Percentiles rank a stretch among this genome's conserved stretches.
phyloP scores from a whole-genome alignment of 139 green algal genomes.

The Picochlorum sp. region DNA sequence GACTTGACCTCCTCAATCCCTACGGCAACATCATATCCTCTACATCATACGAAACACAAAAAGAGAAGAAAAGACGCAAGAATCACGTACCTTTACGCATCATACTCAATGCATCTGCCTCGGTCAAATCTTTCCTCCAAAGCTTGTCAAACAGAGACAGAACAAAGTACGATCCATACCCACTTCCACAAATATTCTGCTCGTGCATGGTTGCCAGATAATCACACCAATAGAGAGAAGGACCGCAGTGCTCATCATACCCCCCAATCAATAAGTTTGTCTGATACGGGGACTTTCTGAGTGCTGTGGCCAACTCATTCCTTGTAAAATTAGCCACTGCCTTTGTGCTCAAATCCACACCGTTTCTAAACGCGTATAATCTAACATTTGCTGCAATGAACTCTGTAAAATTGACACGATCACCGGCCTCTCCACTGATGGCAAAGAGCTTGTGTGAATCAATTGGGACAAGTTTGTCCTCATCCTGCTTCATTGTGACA shows the following conservation, averaged over 20 bases:
- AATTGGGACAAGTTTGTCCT: slow-evolving; percentile 64
- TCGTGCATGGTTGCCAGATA: slow-evolving; percentile 97
- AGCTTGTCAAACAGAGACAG: slow-evolving; percentile 93
- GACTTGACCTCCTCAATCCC: slow-evolving; percentile 73
- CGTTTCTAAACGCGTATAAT: slow-evolving; percentile 86
- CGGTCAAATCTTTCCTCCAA: slow-evolving; percentile 79
- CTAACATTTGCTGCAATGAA: slow-evolving; percentile 86
- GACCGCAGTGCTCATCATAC: slow-evolving; percentile 73
- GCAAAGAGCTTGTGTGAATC: slow-evolving; percentile 87
- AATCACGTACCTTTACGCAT: slow-evolving; percentile 60
- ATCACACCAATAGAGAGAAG: slow-evolving; percentile 94
- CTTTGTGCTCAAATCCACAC: slow-evolving; percentile 68
- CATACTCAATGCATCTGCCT: slow-evolving; percentile 82
- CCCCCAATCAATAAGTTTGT: slow-evolving; percentile 92
- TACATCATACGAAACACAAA: neutral
- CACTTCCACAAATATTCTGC: slow-evolving; percentile 91
- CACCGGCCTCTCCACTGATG: slow-evolving; percentile 76
- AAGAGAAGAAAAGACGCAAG: neutral
- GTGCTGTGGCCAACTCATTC: slow-evolving; percentile 82
- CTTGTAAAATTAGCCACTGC: slow-evolving; percentile 87
- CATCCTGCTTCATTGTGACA: slow-evolving; percentile 95
- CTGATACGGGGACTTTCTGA: slow-evolving; percentile 86
- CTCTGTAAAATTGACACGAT: slow-evolving; percentile 82
- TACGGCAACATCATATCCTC: neutral
- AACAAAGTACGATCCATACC: slow-evolving; percentile 93